These are phyloP conservation scores for Eleusine coracana DNA, from an alignment of 176 grass and related monocot genomes.

Conservation along the genomic window DNA sequence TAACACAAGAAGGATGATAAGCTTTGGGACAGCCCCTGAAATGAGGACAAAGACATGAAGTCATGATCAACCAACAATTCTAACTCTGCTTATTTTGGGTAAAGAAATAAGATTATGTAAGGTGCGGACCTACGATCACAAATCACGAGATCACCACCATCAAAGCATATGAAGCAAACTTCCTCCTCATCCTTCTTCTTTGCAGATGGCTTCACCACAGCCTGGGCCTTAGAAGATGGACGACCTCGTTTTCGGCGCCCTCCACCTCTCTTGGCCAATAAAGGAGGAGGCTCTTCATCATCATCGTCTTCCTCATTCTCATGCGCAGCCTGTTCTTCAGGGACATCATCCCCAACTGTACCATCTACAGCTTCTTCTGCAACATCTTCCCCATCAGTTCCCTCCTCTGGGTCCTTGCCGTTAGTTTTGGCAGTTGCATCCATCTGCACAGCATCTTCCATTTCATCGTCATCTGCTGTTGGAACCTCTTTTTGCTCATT, in stretches of 20 bases:
- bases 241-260: constrained; percentile 72
- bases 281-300: constrained; percentile 47
- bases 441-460: constrained; percentile 20
- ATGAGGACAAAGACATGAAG: constrained; percentile 26
- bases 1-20: constrained; percentile 95
- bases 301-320: constrained; percentile 49
- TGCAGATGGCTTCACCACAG: constrained; percentile 36
- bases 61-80: constrained; percentile 36
- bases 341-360: constrained; percentile 40
- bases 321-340: constrained; percentile 44
- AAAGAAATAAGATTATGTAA: constrained; percentile 13
- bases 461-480: neutral
- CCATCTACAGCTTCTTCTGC: constrained; percentile 34
- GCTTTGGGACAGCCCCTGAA: constrained; percentile 93
- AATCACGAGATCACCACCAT: constrained; percentile 94
- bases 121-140: constrained; percentile 92
- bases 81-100: constrained; percentile 22
- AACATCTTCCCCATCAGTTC: constrained; percentile 40
- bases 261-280: constrained; percentile 53
- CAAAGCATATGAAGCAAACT: constrained; percentile 99
- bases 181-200: constrained; percentile 84
- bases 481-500: constrained; percentile 30
- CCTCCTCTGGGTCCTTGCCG: constrained; percentile 47
- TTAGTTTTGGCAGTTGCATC: constrained; percentile 21
- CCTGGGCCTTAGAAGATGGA: constrained; percentile 60